Percentiles rank a stretch among this genome's conserved stretches.
These are phyloP conservation scores for Amorphotheca resinae DNA, from an alignment of 495 filamentous ascomycete genomes.

Conservation along the genomic window DNA sequence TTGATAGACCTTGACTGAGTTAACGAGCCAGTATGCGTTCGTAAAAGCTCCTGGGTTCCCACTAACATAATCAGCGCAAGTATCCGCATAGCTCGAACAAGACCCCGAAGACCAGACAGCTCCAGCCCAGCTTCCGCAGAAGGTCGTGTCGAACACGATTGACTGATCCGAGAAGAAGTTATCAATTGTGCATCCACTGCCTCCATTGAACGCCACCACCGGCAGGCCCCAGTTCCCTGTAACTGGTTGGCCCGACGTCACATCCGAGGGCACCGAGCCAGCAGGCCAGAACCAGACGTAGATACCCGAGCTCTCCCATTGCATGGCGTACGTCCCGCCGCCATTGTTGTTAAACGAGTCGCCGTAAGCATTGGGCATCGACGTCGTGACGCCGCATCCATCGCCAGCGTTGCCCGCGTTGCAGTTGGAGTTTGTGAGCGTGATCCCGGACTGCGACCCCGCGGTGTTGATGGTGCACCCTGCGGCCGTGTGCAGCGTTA, in stretches of 20 bases:
- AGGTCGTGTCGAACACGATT: slow-evolving; percentile 71
- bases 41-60: slow-evolving; percentile 42
- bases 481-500: slow-evolving; percentile 63
- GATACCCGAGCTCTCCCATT: slow-evolving; percentile 57
- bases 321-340: slow-evolving; percentile 69
- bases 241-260: slow-evolving; percentile 34
- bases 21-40: slow-evolving; percentile 55
- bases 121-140: slow-evolving; percentile 50
- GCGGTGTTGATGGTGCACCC: slow-evolving; percentile 39
- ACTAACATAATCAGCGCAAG: slow-evolving; percentile 46
- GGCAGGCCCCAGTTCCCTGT: slow-evolving; percentile 51
- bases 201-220: slow-evolving; percentile 48
- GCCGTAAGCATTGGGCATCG: slow-evolving; percentile 44
- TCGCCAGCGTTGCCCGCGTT: slow-evolving; percentile 38
- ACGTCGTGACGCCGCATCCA: slow-evolving; percentile 37
- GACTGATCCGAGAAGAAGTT: slow-evolving; percentile 54
- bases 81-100: slow-evolving; percentile 28
- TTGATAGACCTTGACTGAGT: slow-evolving; percentile 47
- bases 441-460: slow-evolving; percentile 36
- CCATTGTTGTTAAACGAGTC: slow-evolving; percentile 56
- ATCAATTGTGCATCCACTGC: slow-evolving; percentile 46
- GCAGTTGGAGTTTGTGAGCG: slow-evolving; percentile 40
- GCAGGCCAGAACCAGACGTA: slow-evolving; percentile 35
- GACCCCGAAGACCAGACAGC: slow-evolving; percentile 37
- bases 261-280: slow-evolving; percentile 36